phyloP scores from a whole-genome alignment of 179 eudicot species.

The Beta corolliflora region DNA sequence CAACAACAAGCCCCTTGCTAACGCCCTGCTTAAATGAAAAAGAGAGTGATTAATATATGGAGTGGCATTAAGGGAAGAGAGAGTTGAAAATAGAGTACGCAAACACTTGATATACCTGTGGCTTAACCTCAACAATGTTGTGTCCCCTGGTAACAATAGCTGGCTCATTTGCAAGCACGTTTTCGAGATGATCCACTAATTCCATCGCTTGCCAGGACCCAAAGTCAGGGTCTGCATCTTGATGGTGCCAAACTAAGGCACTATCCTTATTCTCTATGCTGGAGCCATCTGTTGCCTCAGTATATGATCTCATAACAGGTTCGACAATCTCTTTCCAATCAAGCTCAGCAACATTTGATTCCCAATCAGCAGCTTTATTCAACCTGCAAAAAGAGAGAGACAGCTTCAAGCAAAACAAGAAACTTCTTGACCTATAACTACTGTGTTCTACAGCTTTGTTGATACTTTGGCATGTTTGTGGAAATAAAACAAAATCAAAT shows the following conservation, averaged over 20 bases:
- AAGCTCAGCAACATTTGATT: conserved; percentile 48
- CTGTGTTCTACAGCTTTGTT: neutral
- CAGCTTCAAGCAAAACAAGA: neutral
- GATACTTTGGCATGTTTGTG: neutral
- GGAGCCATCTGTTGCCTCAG: conserved; percentile 88
- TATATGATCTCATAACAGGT: conserved; percentile 72
- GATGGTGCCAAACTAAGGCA: conserved; percentile 90
- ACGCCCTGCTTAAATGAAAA: conserved; percentile 55
- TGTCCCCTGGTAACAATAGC: conserved; percentile 74
- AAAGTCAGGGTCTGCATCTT: conserved; percentile 85
- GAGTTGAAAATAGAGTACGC: neutral
- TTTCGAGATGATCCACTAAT: conserved; percentile 73
- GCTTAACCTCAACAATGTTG: conserved; percentile 85
- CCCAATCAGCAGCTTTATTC: conserved; percentile 63
- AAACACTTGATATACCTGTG: conserved; percentile 53
- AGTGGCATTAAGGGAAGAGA: neutral
- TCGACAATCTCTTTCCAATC: conserved; percentile 88
- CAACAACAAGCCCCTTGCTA: conserved; percentile 79
- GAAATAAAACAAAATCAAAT: neutral
- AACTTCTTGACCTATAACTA: neutral
- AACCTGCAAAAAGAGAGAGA: conserved; percentile 49
- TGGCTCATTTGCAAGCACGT: conserved; percentile 87
- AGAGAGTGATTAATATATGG: neutral
- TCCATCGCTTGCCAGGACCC: conserved; percentile 95
- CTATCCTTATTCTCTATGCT: conserved; percentile 74